These are phyloP conservation scores for Lagenidium sp. DNA, from an alignment of 352 stramenopile species.

Conservation along the genomic window DNA sequence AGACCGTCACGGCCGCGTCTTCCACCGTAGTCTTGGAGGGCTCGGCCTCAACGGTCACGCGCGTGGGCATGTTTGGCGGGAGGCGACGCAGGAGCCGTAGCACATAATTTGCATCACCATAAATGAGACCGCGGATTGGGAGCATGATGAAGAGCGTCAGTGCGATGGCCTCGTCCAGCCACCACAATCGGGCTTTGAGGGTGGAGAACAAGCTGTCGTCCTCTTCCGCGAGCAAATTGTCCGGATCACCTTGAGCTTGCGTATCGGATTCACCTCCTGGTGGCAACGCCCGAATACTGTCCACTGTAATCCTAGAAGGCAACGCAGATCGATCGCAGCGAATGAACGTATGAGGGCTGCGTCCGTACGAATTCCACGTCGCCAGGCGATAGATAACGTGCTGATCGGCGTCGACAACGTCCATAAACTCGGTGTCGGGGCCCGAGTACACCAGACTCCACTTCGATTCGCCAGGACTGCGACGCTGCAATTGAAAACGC, in stretches of 20 bases:
- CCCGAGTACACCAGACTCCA: conserved; percentile 56
- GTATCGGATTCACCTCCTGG: not conserved
- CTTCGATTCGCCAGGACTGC: conserved; percentile 39
- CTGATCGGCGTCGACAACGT: conserved; percentile 38
- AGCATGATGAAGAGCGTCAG: conserved; percentile 67
- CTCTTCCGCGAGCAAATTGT: not conserved
- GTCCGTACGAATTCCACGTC: conserved; percentile 79
- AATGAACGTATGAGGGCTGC: conserved; percentile 46
- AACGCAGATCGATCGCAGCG: conserved; percentile 25
- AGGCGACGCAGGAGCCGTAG: conserved; percentile 55
- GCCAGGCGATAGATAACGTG: conserved; percentile 68
- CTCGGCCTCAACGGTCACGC: conserved; percentile 60
- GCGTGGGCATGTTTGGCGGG: conserved; percentile 73
- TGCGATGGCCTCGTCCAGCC: conserved; percentile 76
- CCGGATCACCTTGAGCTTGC: not conserved
- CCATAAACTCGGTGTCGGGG: conserved; percentile 61
- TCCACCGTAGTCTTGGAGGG: conserved; percentile 42
- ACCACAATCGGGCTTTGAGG: conserved; percentile 73
- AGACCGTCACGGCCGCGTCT: conserved; percentile 49
- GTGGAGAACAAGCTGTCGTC: conserved; percentile 1
- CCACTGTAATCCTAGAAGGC: not conserved
- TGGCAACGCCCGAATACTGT: not conserved
- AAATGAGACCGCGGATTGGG: conserved; percentile 75
- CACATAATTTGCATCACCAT: conserved; percentile 70
- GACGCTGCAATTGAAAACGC: conserved; percentile 64